Percentiles rank a stretch among this genome's conserved stretches.
Evolutionary conservation across 306 rosid genomes (phyloP).

Genomic region (Rosa chinensis): DNA sequence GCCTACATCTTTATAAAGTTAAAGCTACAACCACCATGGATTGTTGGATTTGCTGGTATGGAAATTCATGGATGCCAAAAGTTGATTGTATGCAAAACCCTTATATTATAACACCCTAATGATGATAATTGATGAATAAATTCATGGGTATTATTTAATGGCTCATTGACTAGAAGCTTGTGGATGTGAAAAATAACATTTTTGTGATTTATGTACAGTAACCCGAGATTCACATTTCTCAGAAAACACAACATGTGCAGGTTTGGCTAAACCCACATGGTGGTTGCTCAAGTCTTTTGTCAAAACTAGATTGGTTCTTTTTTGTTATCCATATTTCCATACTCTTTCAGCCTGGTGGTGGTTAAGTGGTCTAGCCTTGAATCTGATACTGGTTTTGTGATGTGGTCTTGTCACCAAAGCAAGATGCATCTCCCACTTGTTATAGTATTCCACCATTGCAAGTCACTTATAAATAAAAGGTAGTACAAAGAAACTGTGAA

Average conservation of each 20-base stretch:
- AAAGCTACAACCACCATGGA: neutral
- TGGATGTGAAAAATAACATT: constrained; percentile 6
- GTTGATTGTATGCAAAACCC: neutral
- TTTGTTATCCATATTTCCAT: neutral
- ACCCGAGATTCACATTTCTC: constrained; percentile 7
- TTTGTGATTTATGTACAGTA: constrained; percentile 12
- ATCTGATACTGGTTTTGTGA: neutral
- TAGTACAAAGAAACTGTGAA: neutral
- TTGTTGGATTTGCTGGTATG: neutral
- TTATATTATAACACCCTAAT: neutral
- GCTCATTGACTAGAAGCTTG: constrained; percentile 11
- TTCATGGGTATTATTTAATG: neutral
- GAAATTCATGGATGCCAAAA: neutral
- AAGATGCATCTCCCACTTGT: neutral
- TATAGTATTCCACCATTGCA: neutral
- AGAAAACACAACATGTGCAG: constrained; percentile 28
- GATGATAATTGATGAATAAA: neutral
- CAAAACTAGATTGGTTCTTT: constrained; percentile 16
- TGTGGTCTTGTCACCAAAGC: neutral
- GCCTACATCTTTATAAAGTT: neutral
- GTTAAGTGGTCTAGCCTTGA: neutral
- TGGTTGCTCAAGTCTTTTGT: constrained; percentile 17
- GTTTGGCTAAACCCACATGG: constrained; percentile 42
- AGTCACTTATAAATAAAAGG: neutral
- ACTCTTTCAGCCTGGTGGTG: constrained; percentile 7